Evolutionary conservation across 1,284 basidiomycete genomes (phyloP), one percentile per base, ranked within the genome.

Genomic region (Melampsora larici-populina): DNA sequence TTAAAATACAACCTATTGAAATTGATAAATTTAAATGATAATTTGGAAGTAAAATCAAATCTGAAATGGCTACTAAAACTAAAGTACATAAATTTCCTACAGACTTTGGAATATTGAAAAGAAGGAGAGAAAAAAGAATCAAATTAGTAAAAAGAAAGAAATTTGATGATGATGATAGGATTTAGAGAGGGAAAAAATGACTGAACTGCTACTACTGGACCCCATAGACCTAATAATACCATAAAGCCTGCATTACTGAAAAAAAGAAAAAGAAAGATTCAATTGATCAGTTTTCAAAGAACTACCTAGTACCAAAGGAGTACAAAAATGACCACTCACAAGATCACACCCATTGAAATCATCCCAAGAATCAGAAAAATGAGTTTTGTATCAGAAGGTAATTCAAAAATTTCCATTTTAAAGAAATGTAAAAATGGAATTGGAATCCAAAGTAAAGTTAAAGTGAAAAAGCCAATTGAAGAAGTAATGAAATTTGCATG

Each of bases 151-250:
- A 29, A 58, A 9, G 29, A 58, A n/a, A n/a, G 29, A n/a, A 15
- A 24, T 5, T 7, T 13, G n/a, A n/a, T n/a, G n/a, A n/a, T 43
- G 11, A 43, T 43, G 40, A 46, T 48, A 17, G 33, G 70, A 31
- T 15, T 13, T 6, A 29, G 15, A 70, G 24, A 58, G n/a, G 31
- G 29, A 58, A 18, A 31, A 36, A 11, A 1, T 17, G 17, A 71
- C 49, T 62, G 40, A 55, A 71, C 70, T 58, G 70, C 70, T 33
- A 71, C 55, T 13, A 71, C 70, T 9, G 70, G 70, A 29, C 70
- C 70, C 70, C 70, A 71, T 18, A 71, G 40, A 17, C 70, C 70
- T 31, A 71, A n/a, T 26, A 71, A 43, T 24, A 71, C 60, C 70
- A 71, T 71, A 60, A 71, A 71, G 7, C 51, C 70, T 26, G 51